Evolutionary conservation across 2,329 filamentous ascomycete genomes (phyloP).

Genomic region (Pseudovirgaria hyperparasitica): DNA sequence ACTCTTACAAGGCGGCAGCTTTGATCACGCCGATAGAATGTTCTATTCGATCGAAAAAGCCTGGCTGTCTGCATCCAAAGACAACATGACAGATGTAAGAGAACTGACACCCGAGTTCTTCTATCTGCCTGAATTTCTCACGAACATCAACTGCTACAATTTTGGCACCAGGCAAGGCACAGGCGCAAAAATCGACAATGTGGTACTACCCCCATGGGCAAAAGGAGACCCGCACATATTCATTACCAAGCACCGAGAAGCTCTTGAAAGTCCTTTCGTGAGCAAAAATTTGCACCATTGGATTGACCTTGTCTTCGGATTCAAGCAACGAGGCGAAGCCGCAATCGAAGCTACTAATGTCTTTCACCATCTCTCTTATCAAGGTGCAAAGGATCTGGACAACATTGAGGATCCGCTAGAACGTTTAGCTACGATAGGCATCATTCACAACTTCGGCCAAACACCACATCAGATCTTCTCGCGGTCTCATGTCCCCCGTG

Average conservation of each 20-base stretch:
- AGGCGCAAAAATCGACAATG: conserved; percentile 68
- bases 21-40: conserved; percentile 88
- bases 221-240: conserved; percentile 94
- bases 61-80: conserved; percentile 79
- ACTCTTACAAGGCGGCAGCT: conserved; percentile 84
- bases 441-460: conserved; percentile 97
- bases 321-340: conserved; percentile 84
- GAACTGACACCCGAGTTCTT: conserved; percentile 97
- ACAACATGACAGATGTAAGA: conserved; percentile 87
- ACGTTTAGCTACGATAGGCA: conserved; percentile 76
- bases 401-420: conserved; percentile 81
- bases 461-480: conserved; percentile 92
- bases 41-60: conserved; percentile 89
- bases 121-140: conserved; percentile 86
- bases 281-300: conserved; percentile 81
- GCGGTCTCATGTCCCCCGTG: conserved; percentile 64
- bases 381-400: conserved; percentile 85
- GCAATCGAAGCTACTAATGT: conserved; percentile 88
- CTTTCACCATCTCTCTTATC: conserved; percentile 91
- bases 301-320: conserved; percentile 93
- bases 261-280: conserved; percentile 84
- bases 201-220: conserved; percentile 88
- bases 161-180: conserved; percentile 80
- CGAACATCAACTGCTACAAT: conserved; percentile 89
- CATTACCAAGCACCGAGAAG: conserved; percentile 89